Percentiles rank a stretch among this genome's conserved stretches.
Evolutionary conservation across 129 eudicot species (phyloP).

Genomic region (Centella asiatica): DNA sequence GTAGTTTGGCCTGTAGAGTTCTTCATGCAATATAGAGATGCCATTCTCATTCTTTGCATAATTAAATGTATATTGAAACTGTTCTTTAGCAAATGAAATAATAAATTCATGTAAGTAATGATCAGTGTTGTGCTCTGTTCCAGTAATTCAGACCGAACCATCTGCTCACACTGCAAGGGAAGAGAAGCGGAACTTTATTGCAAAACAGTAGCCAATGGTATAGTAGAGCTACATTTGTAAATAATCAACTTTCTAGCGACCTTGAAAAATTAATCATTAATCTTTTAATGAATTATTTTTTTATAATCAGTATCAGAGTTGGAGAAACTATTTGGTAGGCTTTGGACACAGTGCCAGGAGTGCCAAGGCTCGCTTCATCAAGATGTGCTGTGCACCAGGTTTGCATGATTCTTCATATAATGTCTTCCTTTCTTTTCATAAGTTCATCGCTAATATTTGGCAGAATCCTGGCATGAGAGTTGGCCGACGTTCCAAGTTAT

Average conservation of each 20-base stretch:
- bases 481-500: not conserved
- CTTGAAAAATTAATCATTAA: not conserved
- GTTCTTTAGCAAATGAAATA: not conserved
- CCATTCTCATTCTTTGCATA: not conserved
- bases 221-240: slow-evolving; percentile 3
- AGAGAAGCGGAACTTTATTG: slow-evolving; percentile 95
- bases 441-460: not conserved
- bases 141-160: slow-evolving; percentile 65
- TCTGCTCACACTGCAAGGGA: slow-evolving; percentile 93
- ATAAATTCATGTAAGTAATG: not conserved
- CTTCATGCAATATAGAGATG: no score
- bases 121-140: slow-evolving; percentile 9
- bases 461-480: not conserved
- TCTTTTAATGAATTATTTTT: not conserved
- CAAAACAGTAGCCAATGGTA: slow-evolving; percentile 82
- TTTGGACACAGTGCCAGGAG: slow-evolving; percentile 99
- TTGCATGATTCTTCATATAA: not conserved
- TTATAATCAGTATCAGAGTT: slow-evolving; percentile 88
- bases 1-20: no score
- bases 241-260: not conserved
- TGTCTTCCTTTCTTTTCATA: not conserved
- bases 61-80: not conserved
- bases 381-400: slow-evolving; percentile 98
- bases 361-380: slow-evolving; percentile 99
- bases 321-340: slow-evolving; percentile 84